Evolutionary conservation across 306 rosid genomes (phyloP).

Genomic region (Rubus idaeus): DNA sequence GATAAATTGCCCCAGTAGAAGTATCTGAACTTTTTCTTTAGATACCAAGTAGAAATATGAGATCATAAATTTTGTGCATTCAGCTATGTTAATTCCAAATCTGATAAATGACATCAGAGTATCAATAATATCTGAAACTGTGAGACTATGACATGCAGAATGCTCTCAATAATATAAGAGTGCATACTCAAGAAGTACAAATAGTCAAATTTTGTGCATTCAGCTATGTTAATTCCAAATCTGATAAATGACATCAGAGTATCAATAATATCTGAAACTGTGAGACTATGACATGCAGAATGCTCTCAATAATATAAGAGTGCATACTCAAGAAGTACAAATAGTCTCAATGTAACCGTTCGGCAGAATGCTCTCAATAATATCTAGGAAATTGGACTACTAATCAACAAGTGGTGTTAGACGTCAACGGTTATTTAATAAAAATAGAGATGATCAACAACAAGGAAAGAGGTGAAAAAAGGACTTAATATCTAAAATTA

Average conservation of each 20-base stretch:
- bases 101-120: neutral
- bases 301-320: neutral
- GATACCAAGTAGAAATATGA: neutral
- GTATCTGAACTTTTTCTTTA: conserved; percentile 1
- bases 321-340: neutral
- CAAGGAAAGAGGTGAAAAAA: neutral
- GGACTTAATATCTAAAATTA: conserved; percentile 17
- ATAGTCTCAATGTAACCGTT: neutral
- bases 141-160: neutral
- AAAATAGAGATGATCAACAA: neutral
- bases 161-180: neutral
- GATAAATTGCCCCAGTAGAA: neutral
- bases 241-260: neutral
- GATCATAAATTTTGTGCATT: neutral
- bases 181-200: neutral
- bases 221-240: neutral
- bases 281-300: neutral
- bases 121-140: neutral
- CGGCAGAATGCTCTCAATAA: neutral
- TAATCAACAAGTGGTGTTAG: neutral
- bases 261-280: neutral
- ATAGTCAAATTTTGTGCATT: neutral
- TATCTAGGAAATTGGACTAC: neutral
- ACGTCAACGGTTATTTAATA: neutral
- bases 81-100: neutral